Percentiles rank a stretch among this genome's conserved stretches.
These are phyloP conservation scores for Phoma sp. DNA, from an alignment of 2,329 filamentous ascomycete genomes.

Conservation along the genomic window DNA sequence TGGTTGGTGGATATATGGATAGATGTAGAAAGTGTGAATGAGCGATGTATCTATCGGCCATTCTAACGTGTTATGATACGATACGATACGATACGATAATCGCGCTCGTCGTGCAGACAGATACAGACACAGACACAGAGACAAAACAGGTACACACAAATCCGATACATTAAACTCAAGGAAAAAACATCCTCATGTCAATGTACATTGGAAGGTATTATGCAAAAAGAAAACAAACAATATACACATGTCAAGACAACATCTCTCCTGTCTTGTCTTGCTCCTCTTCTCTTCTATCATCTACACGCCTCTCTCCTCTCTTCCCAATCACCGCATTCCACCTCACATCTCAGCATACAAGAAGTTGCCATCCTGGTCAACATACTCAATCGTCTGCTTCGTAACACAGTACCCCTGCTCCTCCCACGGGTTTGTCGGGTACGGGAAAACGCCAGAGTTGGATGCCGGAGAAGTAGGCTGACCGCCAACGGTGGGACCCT, in stretches of 20 bases:
- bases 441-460: conserved; percentile 22
- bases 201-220: conserved; percentile 11
- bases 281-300: too few relatives aligned
- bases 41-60: too few relatives aligned
- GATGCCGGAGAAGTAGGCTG: conserved; percentile 8
- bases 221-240: conserved; percentile 9
- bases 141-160: too few relatives aligned
- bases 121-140: too few relatives aligned
- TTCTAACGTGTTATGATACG: too few relatives aligned
- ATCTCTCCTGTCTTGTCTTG: too few relatives aligned
- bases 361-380: conserved; percentile 43
- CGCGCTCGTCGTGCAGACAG: too few relatives aligned
- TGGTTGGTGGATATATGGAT: too few relatives aligned
- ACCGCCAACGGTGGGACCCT: conserved; percentile 10
- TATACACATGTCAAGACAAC: conserved; percentile 4
- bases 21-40: too few relatives aligned
- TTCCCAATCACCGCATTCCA: background rate
- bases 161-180: too few relatives aligned
- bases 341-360: conserved; percentile 35
- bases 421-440: conserved; percentile 30
- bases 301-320: background rate
- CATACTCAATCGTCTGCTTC: conserved; percentile 45
- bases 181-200: background rate
- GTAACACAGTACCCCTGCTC: conserved; percentile 42
- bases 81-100: too few relatives aligned